phyloP scores from a whole-genome alignment of 2,329 filamentous ascomycete genomes.

The Botryotinia convoluta region DNA sequence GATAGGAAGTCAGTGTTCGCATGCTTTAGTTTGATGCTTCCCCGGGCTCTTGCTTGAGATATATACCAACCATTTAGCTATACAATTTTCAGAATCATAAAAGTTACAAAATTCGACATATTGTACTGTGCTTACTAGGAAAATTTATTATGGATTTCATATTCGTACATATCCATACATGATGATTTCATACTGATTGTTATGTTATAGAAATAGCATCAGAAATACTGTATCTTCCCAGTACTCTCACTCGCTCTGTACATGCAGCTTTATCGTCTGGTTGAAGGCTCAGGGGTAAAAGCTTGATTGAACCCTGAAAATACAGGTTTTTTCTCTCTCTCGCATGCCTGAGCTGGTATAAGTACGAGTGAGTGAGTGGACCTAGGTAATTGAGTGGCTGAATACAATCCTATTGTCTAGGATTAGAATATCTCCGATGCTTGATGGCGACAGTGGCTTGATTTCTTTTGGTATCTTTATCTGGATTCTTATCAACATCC shows the following conservation, averaged over 20 bases:
- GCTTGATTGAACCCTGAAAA: neutral
- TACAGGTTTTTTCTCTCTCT: neutral
- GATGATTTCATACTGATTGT: too few relatives aligned
- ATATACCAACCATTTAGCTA: too few relatives aligned
- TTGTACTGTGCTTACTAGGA: too few relatives aligned
- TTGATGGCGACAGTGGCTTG: constrained; percentile 3
- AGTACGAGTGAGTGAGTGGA: neutral
- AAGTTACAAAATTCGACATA: too few relatives aligned
- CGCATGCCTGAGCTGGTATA: neutral
- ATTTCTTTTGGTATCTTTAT: neutral
- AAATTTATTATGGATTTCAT: too few relatives aligned
- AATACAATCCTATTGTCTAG: neutral
- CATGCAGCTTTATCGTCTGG: neutral
- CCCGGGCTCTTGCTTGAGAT: too few relatives aligned
- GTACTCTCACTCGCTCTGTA: too few relatives aligned
- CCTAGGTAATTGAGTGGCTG: neutral
- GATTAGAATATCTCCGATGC: neutral
- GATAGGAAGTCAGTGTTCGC: neutral
- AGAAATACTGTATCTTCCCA: too few relatives aligned
- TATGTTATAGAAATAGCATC: too few relatives aligned
- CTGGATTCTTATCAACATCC: neutral
- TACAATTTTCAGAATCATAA: too few relatives aligned
- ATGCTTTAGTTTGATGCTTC: neutral
- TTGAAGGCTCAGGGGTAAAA: neutral
- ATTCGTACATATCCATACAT: too few relatives aligned